Evolutionary conservation across 306 rosid genomes (phyloP).

Genomic region (Luffa aegyptiaca): DNA sequence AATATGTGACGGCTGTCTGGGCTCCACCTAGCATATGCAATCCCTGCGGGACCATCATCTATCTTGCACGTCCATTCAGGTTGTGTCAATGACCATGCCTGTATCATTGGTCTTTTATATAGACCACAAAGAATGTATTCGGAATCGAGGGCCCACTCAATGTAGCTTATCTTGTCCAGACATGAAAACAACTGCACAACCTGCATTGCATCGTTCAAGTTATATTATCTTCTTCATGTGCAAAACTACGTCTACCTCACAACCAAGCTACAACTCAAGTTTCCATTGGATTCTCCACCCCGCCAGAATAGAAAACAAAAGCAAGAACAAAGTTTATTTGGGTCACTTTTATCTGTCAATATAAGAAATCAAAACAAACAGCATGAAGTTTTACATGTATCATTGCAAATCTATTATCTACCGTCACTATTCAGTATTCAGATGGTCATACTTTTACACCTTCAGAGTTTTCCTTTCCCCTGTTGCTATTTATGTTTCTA

Average conservation of each 20-base stretch:
- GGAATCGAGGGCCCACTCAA: slow-evolving; percentile 97
- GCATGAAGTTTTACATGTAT: neutral
- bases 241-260: neutral
- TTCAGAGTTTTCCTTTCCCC: neutral
- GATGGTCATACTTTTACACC: neutral
- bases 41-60: slow-evolving; percentile 97
- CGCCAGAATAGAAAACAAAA: neutral
- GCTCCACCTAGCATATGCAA: slow-evolving; percentile 96
- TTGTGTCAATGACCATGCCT: slow-evolving; percentile 93
- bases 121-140: slow-evolving; percentile 98
- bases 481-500: neutral
- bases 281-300: neutral
- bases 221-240: slow-evolving; percentile 8
- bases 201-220: slow-evolving; percentile 33
- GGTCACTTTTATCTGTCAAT: neutral
- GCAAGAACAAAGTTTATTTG: neutral
- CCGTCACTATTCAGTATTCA: neutral
- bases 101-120: slow-evolving; percentile 86
- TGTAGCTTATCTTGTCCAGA: slow-evolving; percentile 95
- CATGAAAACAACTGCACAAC: slow-evolving; percentile 98
- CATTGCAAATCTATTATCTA: neutral
- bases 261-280: neutral
- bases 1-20: slow-evolving; percentile 98
- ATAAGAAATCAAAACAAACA: neutral
- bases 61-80: slow-evolving; percentile 99